Base-by-base conservation (phyloP, 345 rosid species). In the Hibiscus tridactylites region DNA sequence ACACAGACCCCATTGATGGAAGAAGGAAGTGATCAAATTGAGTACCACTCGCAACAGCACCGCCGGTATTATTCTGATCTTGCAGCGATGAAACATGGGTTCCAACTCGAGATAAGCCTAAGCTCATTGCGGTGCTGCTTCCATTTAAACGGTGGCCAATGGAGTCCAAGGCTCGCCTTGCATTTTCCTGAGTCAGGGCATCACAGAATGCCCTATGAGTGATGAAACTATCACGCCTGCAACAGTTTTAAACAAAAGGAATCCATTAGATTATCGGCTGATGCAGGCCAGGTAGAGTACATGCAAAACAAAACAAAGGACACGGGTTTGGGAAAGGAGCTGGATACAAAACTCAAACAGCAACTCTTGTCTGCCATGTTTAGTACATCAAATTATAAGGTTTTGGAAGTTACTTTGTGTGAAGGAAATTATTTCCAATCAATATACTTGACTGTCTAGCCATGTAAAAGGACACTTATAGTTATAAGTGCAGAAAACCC, bases 131-230 rank as follows among this genome's bases (percentile, higher is more conserved):
- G 71, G 50, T 83, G 71, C 50, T 80, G 26, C 10, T 73, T 57
- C 87, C 93, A 71, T 85, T 87, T 37, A 87, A 78, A 78, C 82
- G 91, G 76, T 78, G 31, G 19, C 54, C 70, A 1, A 85, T 77
- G 39, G 91, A 83, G 71, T 79, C 81, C 79, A 82, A 71, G n/a
- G 76, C 88, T 58, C 83, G 87, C 73, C 93, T 85, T 9, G 84
- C 89, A 64, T 79, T 84, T 74, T 91, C 96, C 63, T 85, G 97
- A 75, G 93, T 87, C 74, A 91, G 63, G 26, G 96, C 93, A 53
- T 91, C 96, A 28, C 97, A 91, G 72, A 91, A 91, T 53, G 97
- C 96, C 71, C 96, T 83, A 72, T 91, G 97, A 3, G 97, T 90
- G 70, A 90, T 88, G 72, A 90, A 91, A 73, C 97, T 92, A 76